phyloP scores from a whole-genome alignment of 306 rosid species.

The Purshia tridentata region DNA sequence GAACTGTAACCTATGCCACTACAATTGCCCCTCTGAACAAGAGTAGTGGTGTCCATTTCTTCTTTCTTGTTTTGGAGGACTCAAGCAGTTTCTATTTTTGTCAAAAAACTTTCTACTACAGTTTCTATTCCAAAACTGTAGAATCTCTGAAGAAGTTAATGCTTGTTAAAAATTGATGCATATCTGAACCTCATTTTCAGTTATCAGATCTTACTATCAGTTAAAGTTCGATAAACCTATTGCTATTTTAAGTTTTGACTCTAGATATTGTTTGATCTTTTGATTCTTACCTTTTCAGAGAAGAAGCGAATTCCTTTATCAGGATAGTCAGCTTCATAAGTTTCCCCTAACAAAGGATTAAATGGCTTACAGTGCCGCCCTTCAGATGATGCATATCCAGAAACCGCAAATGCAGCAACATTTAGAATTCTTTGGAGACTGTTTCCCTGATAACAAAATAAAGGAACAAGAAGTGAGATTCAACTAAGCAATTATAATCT shows the following conservation, averaged over 20 bases:
- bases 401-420: slow-evolving; percentile 97
- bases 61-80: not conserved
- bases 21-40: not conserved
- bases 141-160: not conserved
- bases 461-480: slow-evolving; percentile 14
- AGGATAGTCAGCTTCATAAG: slow-evolving; percentile 92
- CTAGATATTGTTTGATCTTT: not conserved
- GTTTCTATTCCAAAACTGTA: not conserved
- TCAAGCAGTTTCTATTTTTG: not conserved
- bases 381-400: slow-evolving; percentile 96
- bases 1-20: not conserved
- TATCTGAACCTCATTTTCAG: not conserved
- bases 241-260: not conserved
- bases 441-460: slow-evolving; percentile 63
- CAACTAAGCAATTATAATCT: not conserved
- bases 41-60: not conserved
- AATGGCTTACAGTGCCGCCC: slow-evolving; percentile 97
- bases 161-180: slow-evolving; percentile 1
- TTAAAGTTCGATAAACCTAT: not conserved
- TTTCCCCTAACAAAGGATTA: slow-evolving; percentile 97
- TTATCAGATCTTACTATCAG: not conserved
- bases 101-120: not conserved
- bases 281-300: slow-evolving; percentile 84
- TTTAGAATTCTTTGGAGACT: slow-evolving; percentile 71
- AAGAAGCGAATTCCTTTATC: slow-evolving; percentile 93